Evolutionary conservation across 768 basidiomycete species (phyloP).

Genomic region (Hydnomerulius pinastri): DNA sequence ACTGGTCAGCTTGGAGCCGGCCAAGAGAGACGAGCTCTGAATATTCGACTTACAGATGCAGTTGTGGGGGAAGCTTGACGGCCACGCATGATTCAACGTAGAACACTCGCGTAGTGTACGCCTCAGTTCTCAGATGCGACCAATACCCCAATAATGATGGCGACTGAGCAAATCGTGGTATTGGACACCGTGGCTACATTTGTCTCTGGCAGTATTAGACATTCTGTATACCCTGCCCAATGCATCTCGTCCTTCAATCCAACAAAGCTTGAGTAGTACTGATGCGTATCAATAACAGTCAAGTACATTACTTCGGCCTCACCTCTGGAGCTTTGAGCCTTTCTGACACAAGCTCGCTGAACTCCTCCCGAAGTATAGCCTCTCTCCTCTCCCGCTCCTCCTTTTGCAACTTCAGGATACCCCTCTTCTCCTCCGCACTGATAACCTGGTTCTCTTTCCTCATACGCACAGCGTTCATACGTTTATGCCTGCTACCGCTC

Average conservation of each 20-base stretch:
- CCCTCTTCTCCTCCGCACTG: slow-evolving; percentile 96
- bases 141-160: neutral
- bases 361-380: slow-evolving; percentile 85
- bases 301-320: slow-evolving; percentile 22
- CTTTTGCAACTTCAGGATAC: slow-evolving; percentile 90
- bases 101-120: neutral
- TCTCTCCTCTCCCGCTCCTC: slow-evolving; percentile 95
- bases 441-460: slow-evolving; percentile 99
- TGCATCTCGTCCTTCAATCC: too few relatives aligned
- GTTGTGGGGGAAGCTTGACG: neutral
- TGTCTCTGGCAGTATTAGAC: too few relatives aligned
- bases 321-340: slow-evolving; percentile 57
- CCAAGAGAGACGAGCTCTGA: slow-evolving; percentile 58
- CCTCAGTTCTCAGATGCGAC: neutral
- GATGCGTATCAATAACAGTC: too few relatives aligned
- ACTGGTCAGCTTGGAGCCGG: slow-evolving; percentile 61
- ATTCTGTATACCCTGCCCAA: too few relatives aligned
- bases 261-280: too few relatives aligned
- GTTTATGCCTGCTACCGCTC: slow-evolving; percentile 90
- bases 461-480: slow-evolving; percentile 99
- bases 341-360: slow-evolving; percentile 79
- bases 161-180: neutral
- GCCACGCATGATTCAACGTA: neutral
- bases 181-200: too few relatives aligned
- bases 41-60: neutral